phyloP scores from a whole-genome alignment of 2,329 filamentous ascomycete species.

The Hypoxylon rubiginosum region DNA sequence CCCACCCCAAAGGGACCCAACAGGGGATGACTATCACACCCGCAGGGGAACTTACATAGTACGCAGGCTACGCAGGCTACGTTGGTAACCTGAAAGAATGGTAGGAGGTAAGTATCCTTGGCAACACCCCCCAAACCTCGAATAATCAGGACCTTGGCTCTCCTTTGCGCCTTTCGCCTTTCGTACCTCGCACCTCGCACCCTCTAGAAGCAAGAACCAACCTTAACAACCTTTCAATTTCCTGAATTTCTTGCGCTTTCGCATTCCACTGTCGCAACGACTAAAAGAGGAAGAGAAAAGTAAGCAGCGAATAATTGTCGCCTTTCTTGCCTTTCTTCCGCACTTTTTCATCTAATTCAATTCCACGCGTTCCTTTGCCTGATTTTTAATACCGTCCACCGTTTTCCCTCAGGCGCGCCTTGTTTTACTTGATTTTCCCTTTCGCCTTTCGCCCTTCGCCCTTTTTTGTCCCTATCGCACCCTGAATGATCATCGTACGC shows the following conservation, averaged over 20 bases:
- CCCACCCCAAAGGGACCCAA: constrained; percentile 17
- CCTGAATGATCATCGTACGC: constrained; percentile 42
- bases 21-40: constrained; percentile 28
- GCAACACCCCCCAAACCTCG: constrained; percentile 17
- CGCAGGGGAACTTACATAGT: not conserved
- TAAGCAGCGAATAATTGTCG: constrained; percentile 42
- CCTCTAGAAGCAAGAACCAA: constrained; percentile 26
- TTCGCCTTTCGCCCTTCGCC: constrained; percentile 9
- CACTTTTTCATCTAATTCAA: constrained; percentile 47
- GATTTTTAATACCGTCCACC: constrained; percentile 46
- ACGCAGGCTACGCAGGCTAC: constrained; percentile 15
- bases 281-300: constrained; percentile 25
- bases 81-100: constrained; percentile 20
- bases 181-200: not conserved
- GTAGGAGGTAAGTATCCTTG: not conserved
- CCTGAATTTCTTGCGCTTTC: constrained; percentile 23
- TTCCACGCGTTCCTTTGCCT: constrained; percentile 53
- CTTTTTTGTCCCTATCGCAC: constrained; percentile 33
- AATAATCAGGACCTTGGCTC: constrained; percentile 14
- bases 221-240: constrained; percentile 32
- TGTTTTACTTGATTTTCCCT: constrained; percentile 29
- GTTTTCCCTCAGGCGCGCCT: constrained; percentile 32
- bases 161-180: constrained; percentile 26
- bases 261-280: constrained; percentile 33
- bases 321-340: constrained; percentile 33